Base-by-base conservation (phyloP, 495 filamentous ascomycete species). In the Letharia columbiana region DNA sequence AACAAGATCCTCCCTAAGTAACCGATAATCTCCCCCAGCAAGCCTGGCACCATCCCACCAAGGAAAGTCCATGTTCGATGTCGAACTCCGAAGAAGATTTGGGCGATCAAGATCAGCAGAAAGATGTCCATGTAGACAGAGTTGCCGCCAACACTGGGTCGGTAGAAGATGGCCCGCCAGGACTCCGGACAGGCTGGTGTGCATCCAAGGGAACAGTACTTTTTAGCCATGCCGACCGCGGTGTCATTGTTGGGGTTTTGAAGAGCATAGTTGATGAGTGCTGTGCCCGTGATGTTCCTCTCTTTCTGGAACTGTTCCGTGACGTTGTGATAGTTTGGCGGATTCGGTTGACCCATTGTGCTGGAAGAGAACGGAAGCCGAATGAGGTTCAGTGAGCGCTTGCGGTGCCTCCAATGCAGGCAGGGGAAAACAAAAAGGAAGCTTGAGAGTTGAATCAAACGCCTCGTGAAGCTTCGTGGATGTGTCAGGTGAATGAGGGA, bases 1-100 rank as follows among this genome's bases (percentile, higher is more conserved):
- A 87, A 80, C 10, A 83, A 70, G 45, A 86, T 74, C 56, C 86
- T 83, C 28, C 83, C 83, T 15, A 82, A 73, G 74, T 89, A 89
- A 66, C 86, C 85, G 66, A 75, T 74, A 66, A 77, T 73, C 70
- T 81, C 77, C 68, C 77, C 76, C 7, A 78, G 50, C 10, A 75
- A 69, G 18, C 84, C 86, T 1, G 78, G 71, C 0, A 78, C 74
- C 11, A 87, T 72, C 7, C 81, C 84, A 8, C 74, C 70, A 70
- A 79, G 79, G 70, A 85, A 28, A 28, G 23, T 28, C 23, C 74
- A 77, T 33, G 75, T 77, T 57, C 67, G 64, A 61, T 74, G 70
- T 15, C 66, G 49, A 18, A 75, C 64, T 3, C 75, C 73, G 12
- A 77, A 39, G 2, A 37, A 39, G 18, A 77, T 50, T 31, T 78